Conservation (phyloP, 2,329 filamentous ascomycete genomes). For the Pseudogymnoascus sp. region DNA sequence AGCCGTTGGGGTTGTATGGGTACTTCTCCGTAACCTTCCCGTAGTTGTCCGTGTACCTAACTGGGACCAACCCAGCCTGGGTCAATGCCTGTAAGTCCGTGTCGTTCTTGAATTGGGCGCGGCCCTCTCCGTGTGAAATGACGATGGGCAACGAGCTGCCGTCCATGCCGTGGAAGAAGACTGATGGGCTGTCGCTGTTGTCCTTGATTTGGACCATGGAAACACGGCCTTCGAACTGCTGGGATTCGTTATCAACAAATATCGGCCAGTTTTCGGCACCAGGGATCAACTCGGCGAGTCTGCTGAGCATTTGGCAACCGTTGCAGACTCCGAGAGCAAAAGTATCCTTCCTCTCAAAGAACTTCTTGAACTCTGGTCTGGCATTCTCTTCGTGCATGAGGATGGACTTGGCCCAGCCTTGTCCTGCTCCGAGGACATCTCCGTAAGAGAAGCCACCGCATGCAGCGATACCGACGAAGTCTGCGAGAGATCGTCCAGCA, state of each 20-base stretch:
- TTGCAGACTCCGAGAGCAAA: conserved; percentile 95
- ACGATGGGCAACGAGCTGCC: conserved; percentile 77
- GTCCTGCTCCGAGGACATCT: conserved; percentile 79
- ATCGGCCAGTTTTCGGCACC: conserved; percentile 78
- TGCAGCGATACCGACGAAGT: conserved; percentile 84
- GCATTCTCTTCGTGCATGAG: conserved; percentile 70
- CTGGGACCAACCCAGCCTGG: conserved; percentile 61
- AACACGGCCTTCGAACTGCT: conserved; percentile 85
- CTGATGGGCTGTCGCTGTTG: conserved; percentile 51
- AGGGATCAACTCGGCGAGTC: conserved; percentile 76
- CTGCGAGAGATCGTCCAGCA: conserved; percentile 68
- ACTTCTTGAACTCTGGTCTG: conserved; percentile 69
- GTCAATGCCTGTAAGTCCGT: conserved; percentile 49
- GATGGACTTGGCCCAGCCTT: conserved; percentile 93
- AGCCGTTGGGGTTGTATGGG: conserved; percentile 78
- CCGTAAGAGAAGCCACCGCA: conserved; percentile 96
- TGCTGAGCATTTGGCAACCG: conserved; percentile 89
- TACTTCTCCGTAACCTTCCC: conserved; percentile 71
- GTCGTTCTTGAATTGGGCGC: conserved; percentile 60
- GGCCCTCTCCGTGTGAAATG: conserved; percentile 85
- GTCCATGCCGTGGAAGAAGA: conserved; percentile 86
- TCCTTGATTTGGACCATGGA: conserved; percentile 77
- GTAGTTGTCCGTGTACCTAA: conserved; percentile 82
- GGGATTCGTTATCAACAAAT: conserved; percentile 75
- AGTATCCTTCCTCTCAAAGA: conserved; percentile 83